Conservation (phyloP, 805 yeast species). For the Candida tammaniensis region DNA sequence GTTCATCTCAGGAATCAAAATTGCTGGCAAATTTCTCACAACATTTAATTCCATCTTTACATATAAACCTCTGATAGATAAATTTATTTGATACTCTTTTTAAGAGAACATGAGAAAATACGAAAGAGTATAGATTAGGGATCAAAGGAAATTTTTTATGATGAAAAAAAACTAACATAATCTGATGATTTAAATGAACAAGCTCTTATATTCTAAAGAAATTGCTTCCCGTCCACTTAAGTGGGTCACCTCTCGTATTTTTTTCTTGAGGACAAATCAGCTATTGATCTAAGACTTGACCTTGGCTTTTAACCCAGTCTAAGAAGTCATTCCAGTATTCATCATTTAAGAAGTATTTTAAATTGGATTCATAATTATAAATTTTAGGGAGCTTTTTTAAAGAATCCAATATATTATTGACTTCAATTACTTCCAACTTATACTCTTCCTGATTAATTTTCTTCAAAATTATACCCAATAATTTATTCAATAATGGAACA, state of each 20-base stretch:
- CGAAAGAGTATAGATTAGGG: too few species aligned
- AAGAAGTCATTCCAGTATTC: constrained; percentile 10
- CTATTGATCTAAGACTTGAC: not conserved
- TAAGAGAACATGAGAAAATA: too few species aligned
- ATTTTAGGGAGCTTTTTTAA: constrained; percentile 5
- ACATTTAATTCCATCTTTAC: too few species aligned
- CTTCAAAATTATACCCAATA: constrained; percentile 4
- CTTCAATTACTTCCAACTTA: constrained; percentile 6
- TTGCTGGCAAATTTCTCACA: too few species aligned
- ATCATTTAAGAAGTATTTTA: constrained; percentile 1
- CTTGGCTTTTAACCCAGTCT: constrained; percentile 2
- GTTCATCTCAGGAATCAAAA: too few species aligned
- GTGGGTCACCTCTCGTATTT: not conserved
- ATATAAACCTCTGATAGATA: too few species aligned
- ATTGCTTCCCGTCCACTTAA: too few species aligned
- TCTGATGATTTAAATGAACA: too few species aligned
- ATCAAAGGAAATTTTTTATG: too few species aligned
- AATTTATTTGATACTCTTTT: too few species aligned
- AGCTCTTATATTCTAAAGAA: too few species aligned
- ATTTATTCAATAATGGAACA: constrained; percentile 1
- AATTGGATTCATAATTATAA: constrained; percentile 2
- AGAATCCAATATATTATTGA: constrained; percentile 2
- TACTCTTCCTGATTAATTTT: constrained; percentile 6
- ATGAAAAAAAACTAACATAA: too few species aligned
- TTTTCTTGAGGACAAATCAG: not conserved